phyloP scores from a whole-genome alignment of 768 basidiomycete species.

The Podaxis rugospora region DNA sequence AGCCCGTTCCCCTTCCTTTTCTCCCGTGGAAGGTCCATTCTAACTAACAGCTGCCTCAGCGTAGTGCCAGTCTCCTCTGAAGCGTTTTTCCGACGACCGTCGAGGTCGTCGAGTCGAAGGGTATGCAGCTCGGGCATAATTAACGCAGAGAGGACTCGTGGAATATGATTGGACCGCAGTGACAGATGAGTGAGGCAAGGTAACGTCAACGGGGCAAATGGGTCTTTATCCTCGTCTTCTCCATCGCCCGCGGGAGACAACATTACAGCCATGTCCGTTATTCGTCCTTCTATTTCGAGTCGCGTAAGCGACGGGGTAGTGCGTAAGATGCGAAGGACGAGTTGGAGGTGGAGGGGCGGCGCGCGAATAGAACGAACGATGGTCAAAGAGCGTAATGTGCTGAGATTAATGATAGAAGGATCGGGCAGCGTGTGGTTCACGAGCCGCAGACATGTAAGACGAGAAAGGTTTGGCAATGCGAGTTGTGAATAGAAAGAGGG shows the following conservation, averaged over 20 bases:
- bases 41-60: conserved; percentile 24
- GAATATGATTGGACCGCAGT: conserved; percentile 31
- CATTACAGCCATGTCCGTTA: neutral
- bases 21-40: conserved; percentile 23
- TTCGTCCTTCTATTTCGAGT: conserved; percentile 13
- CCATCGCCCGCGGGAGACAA: neutral
- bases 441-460: conserved; percentile 10
- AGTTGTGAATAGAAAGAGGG: conserved; percentile 4
- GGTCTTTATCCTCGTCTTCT: neutral
- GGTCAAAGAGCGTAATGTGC: conserved; percentile 16
- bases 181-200: conserved; percentile 23
- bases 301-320: conserved; percentile 14
- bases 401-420: conserved; percentile 15
- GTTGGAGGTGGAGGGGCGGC: conserved; percentile 17
- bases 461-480: neutral
- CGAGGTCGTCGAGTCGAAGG: conserved; percentile 30
- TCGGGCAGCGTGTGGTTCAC: conserved; percentile 21
- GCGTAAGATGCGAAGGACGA: conserved; percentile 17
- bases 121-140: conserved; percentile 25
- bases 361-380: conserved; percentile 21
- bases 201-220: neutral
- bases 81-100: conserved; percentile 25
- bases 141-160: conserved; percentile 24
- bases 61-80: conserved; percentile 24
- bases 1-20: neutral